Conservation (phyloP, 2,329 filamentous ascomycete species). For the Aspergillus nomiae region DNA sequence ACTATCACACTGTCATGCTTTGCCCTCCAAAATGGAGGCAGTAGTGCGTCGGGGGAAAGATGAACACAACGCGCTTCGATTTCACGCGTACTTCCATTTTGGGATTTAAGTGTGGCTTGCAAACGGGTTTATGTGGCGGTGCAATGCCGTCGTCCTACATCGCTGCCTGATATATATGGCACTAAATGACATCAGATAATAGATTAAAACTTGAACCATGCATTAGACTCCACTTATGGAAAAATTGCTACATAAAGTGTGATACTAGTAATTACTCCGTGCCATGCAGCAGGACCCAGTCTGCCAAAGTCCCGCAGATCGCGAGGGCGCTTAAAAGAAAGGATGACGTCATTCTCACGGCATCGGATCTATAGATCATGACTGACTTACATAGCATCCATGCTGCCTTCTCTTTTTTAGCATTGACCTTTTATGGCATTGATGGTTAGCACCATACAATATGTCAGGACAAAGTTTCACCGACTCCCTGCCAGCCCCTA, state of each 20-base stretch:
- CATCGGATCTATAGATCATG: neutral
- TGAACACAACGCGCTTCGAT: slow-evolving; percentile 1
- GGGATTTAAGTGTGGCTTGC: slow-evolving; percentile 9
- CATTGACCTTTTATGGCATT: neutral
- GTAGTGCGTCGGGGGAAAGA: neutral
- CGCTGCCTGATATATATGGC: neutral
- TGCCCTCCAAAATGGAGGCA: neutral
- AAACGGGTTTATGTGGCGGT: slow-evolving; percentile 1
- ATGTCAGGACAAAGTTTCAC: neutral
- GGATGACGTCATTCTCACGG: neutral
- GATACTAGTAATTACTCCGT: neutral
- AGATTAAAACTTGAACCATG: neutral
- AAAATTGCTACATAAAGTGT: neutral
- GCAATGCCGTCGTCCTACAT: neutral
- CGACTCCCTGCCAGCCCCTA: neutral
- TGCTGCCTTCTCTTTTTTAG: neutral
- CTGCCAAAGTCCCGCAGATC: neutral
- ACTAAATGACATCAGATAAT: neutral
- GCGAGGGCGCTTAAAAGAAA: neutral
- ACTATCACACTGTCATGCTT: neutral
- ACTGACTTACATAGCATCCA: neutral
- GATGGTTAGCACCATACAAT: neutral
- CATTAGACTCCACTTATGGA: neutral
- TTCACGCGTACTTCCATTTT: slow-evolving; percentile 19
- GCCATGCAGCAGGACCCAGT: neutral